Base-by-base conservation (phyloP, 129 eudicot species). In the Sambucus nigra region DNA sequence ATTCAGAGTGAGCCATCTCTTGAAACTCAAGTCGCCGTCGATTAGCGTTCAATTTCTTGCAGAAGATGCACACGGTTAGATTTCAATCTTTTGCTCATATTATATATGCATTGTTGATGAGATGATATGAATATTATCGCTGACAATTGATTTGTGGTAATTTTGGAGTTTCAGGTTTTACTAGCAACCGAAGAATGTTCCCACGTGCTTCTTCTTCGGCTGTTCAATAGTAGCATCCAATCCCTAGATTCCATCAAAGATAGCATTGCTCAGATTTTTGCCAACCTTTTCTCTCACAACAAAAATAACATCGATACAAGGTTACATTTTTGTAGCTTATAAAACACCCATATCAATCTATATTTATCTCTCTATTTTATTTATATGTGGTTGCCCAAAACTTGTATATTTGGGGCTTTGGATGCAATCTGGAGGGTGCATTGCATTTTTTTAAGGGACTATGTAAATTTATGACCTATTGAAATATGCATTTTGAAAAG, bases 141-240 rank as follows among this genome's bases (percentile, higher is more conserved):
- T 18, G n/a, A 32, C n/a, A 17, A 3, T 54, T 48, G 16, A 1
- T 56, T 25, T 7, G 3, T 24, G 16, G 11, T 33, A 13, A 25
- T 49, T 7, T 42, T 59, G 18, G 21, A 50, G 24, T 58, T 52
- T 23, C 64, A 75, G 81, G 19, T 73, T 2, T 32, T 76, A 59
- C 45, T 72, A 21, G 75, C 73, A 9, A 38, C 72, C 6, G 75
- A 69, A 53, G 80, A 75, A 39, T n/a, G n/a, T n/a, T 66, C 72
- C 19, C 74, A 71, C 20, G 20, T 73, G 10, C 54, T 73, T 19
- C 68, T 73, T 44, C 65, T 55, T 42, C 76, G 85, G 14, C 56
- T 68, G 24, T 51, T 69, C 55, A 77, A 64, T 41, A 67, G 32
- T 53, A 58, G 80, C 41, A 54, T 57, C 18, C 85, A 77, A 52